Evolutionary conservation across 805 yeast species (phyloP).

Genomic region (Myxozyma mucilagina): DNA sequence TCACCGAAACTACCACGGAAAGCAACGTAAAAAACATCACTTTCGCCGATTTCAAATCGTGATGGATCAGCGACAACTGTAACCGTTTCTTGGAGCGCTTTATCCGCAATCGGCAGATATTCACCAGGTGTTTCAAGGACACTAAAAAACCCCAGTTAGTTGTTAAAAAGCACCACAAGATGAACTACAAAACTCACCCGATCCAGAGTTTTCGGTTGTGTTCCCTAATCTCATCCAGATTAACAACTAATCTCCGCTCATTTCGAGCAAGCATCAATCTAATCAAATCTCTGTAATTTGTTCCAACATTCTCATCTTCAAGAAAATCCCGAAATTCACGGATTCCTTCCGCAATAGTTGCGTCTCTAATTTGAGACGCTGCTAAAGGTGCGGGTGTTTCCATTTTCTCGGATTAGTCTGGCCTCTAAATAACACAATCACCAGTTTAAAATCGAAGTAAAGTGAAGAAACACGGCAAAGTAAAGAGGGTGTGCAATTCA

Average conservation of each 20-base stretch:
- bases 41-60: constrained; percentile 54
- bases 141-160: constrained; percentile 10
- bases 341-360: constrained; percentile 59
- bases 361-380: constrained; percentile 11
- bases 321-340: constrained; percentile 87
- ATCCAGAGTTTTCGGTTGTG: constrained; percentile 77
- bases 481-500: not conserved
- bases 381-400: not conserved
- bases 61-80: constrained; percentile 65
- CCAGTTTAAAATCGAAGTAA: too few species aligned
- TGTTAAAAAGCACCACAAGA: not conserved
- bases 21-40: constrained; percentile 69
- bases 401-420: too few species aligned
- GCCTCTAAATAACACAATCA: too few species aligned
- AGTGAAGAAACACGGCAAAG: not conserved
- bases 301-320: constrained; percentile 52
- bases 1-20: constrained; percentile 91
- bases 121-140: constrained; percentile 76
- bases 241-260: constrained; percentile 65
- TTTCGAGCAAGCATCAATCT: constrained; percentile 70
- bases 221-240: constrained; percentile 84
- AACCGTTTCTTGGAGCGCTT: constrained; percentile 80
- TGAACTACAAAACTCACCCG: constrained; percentile 46
- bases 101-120: constrained; percentile 82
- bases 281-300: constrained; percentile 69